Base-by-base conservation (phyloP, 768 basidiomycete genomes). In the Tremella mesenterica region DNA sequence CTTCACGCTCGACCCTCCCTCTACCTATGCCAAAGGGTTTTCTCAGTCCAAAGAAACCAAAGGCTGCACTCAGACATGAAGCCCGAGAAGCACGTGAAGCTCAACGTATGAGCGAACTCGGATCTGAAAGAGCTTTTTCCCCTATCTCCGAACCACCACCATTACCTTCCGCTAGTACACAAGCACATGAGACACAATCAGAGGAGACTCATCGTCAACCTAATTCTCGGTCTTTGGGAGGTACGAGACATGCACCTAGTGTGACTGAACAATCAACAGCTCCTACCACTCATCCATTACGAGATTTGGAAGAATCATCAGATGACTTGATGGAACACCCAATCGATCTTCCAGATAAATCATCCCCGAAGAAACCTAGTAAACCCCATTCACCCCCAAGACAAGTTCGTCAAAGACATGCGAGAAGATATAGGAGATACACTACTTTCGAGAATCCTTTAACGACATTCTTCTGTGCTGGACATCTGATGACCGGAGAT, bases 401-500 rank as follows among this genome's bases (percentile, higher is more conserved):
- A n/a, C n/a, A n/a, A n/a, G 29, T 36, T 9, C 25, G 29, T 23
- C 27, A 52, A 14, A 18, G 29, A 33, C 31, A 47, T 18, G 18
- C n/a, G 25, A 38, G 23, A 23, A 29, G 43, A 16, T 25, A 57
- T 25, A 23, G 62, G 44, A 60, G 52, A 48, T 67, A 69, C 52
- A 36, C 63, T 28, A 33, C 36, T 7, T 59, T 71, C 7, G 63
- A 67, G 34, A 57, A 59, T 23, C 63, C 65, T 1, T 51, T 58
- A 16, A 59, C 68, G 23, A 64, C 67, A 0, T 93, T 89, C 74
- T 84, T 85, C 67, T 76, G 85, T 50, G 59, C 77, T 1, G 91
- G 92, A 0, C 80, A 76, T 52, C 55, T 90, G 9, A 72, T 97
- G 60, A 87, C 85, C 0, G 90, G 91, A 6, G 88, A 88, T 1